These are phyloP conservation scores for Nannizziopsis barbatae DNA, from an alignment of 2,329 filamentous ascomycete genomes.

Conservation along the genomic window DNA sequence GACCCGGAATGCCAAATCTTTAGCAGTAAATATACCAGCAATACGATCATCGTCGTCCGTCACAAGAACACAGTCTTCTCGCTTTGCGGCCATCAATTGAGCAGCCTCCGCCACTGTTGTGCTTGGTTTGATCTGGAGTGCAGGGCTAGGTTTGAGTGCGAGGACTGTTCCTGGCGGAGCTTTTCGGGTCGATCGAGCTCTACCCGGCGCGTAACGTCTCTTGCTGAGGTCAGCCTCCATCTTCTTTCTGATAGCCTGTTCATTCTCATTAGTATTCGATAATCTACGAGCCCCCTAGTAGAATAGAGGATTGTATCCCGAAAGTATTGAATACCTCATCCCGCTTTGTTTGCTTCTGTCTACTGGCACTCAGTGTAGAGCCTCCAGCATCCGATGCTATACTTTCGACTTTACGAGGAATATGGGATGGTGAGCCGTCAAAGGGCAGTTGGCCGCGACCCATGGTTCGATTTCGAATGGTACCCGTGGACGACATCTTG, in stretches of 20 bases:
- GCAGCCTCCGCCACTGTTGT: slow-evolving; percentile 93
- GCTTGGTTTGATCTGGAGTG: slow-evolving; percentile 90
- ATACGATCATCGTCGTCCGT: slow-evolving; percentile 97
- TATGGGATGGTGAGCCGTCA: slow-evolving; percentile 47
- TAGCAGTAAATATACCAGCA: slow-evolving; percentile 96
- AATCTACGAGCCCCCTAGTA: slow-evolving; percentile 6
- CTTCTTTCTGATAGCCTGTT: slow-evolving; percentile 86
- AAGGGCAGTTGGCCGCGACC: slow-evolving; percentile 45
- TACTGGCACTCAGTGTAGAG: slow-evolving; percentile 78
- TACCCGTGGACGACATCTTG: slow-evolving; percentile 53
- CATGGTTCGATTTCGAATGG: slow-evolving; percentile 45
- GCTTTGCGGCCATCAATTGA: slow-evolving; percentile 96
- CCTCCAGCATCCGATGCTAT: slow-evolving; percentile 42
- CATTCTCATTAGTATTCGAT: slow-evolving; percentile 16
- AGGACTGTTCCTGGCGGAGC: slow-evolving; percentile 93
- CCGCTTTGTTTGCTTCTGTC: slow-evolving; percentile 91
- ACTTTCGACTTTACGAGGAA: slow-evolving; percentile 50
- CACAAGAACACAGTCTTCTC: slow-evolving; percentile 93
- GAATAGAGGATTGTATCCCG: too few relatives aligned
- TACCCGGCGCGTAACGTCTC: slow-evolving; percentile 70
- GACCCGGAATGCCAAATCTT: slow-evolving; percentile 94
- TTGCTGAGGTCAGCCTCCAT: slow-evolving; percentile 96
- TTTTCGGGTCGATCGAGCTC: slow-evolving; percentile 77
- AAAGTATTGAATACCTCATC: slow-evolving; percentile 65
- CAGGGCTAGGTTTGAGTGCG: slow-evolving; percentile 85